Percentiles rank a stretch among this genome's conserved stretches.
These are phyloP conservation scores for Trypanosoma theileri DNA, from an alignment of 208 protist species.

Conservation along the genomic window DNA sequence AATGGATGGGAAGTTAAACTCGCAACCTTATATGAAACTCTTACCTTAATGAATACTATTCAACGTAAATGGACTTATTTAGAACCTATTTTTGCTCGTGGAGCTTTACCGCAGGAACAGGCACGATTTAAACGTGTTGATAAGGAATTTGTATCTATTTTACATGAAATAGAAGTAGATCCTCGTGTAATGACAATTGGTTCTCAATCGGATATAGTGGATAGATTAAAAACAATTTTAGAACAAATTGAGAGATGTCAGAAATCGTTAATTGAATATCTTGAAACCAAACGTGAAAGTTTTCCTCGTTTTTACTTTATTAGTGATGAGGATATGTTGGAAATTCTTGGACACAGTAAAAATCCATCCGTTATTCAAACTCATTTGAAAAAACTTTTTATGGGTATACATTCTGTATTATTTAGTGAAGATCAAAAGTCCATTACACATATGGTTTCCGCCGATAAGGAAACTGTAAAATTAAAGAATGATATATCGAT, in stretches of 20 bases:
- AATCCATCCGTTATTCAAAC: constrained; percentile 89
- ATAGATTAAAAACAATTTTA: constrained; percentile 86
- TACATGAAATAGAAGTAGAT: constrained; percentile 87
- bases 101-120: constrained; percentile 96
- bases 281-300: constrained; percentile 96
- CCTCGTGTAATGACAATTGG: constrained; percentile 91
- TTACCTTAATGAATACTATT: constrained; percentile 92
- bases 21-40: constrained; percentile 69
- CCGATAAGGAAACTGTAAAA: constrained; percentile 83
- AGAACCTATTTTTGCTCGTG: constrained; percentile 97
- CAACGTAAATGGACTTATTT: constrained; percentile 98
- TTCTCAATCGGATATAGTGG: constrained; percentile 80
- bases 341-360: constrained; percentile 96
- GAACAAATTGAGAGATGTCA: constrained; percentile 97
- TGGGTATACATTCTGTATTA: constrained; percentile 88
- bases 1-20: constrained; percentile 92
- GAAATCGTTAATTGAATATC: constrained; percentile 95
- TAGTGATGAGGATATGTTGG: constrained; percentile 98
- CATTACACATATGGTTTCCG: constrained; percentile 91
- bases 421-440: constrained; percentile 79
- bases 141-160: constrained; percentile 94
- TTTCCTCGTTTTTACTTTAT: constrained; percentile 98
- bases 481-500: constrained; percentile 74
- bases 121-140: constrained; percentile 95
- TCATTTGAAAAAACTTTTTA: constrained; percentile 95